Evolutionary conservation across 2,329 filamentous ascomycete genomes (phyloP), one percentile per base, ranked within the genome.

Genomic region (Trichoderma guizhouense): DNA sequence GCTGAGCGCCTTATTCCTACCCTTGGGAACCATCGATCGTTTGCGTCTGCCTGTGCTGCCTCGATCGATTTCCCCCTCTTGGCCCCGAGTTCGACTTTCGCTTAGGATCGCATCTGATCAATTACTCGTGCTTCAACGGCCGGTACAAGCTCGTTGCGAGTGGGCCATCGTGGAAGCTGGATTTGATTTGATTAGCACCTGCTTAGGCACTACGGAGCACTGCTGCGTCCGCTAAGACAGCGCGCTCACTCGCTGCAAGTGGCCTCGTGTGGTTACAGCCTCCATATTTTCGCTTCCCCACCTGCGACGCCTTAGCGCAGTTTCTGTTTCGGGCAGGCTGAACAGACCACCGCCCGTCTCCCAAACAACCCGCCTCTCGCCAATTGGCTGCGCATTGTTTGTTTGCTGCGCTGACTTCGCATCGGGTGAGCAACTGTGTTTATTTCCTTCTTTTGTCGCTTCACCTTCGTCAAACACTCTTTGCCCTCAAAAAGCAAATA

Each of bases 281-380:
- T 60, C 55, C 28, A 55, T 69, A 47, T 65, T 69, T 67, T 28
- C 57, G 21, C 28, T 61, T 69, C 71, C 67, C 66, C 61, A 65
- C 71, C 43, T 11, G 60, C 47, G 24, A 62, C 47, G 55, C 58
- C 21, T 55, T 61, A 64, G 71, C 61, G 66, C 66, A 57, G 28
- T 61, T 69, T 69, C 67, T 65, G 60, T 72, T 72, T 71, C 57
- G 43, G 66, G 58, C 67, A 65, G 51, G 61, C 67, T 66, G 61
- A 53, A 57, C 65, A 24, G 66, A 66, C 47, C 47, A 34, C 65
- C 69, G 58, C 58, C 34, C 60, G 61, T 72, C 71, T 66, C 71
- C 71, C 67, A 69, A 72, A 66, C 71, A 72, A 72, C 71, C 66
- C 71, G 60, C 55, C 65, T 24, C 61, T 70, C 57, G 65, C 66